Evolutionary conservation across 2,329 filamentous ascomycete genomes (phyloP), one percentile per base, ranked within the genome.

Genomic region (Neodidymelliopsis sp.): DNA sequence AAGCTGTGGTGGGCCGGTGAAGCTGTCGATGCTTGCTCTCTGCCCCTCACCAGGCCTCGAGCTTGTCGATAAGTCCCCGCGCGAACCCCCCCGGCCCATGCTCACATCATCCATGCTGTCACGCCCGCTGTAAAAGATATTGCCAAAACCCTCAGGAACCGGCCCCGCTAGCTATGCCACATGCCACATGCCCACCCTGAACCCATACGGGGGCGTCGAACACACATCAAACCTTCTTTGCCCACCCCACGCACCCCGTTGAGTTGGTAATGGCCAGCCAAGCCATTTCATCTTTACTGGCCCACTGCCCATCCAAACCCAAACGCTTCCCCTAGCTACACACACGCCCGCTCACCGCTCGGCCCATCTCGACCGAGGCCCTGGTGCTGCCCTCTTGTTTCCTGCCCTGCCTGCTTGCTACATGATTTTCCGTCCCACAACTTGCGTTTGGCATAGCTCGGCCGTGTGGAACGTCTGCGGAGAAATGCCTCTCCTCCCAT

Each of bases 231-330:
- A 59, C 56, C 34, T 15, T 43, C 23, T 52, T 27, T 52, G 47
- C 41, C 53, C 52, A 59, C 60, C 62, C 64, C 64, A 65, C 62
- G 61, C 59, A 39, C 36, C 12, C 43, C 35, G 41, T 33, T 22
- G 48, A 50, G 33, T 15, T 41, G 37, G 46, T 49, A 37, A 43
- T 47, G 41, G 28, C 30, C 18, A 47, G 56, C 54, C 59, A 58
- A 58, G 56, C 30, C 46, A 16, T 38, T 22, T 27, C 35, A 45
- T 45, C 47, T 40, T 43, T 55, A 51, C 36, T 36, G 37, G 52
- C 57, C 51, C 49, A 46, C 33, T 41, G 30, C 40, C 27, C 34
- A 51, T 46, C 52, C 49, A 50, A 48, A 55, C 56, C 52, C 49
- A 50, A 48, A 55, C 56, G 49, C 56, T 42, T 53, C 29, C 44